A percentile compares a stretch with the other conserved stretches of the same genome.
Evolutionary conservation across 257 asterid species (phyloP).

Genomic region (Verbascum thapsus): DNA sequence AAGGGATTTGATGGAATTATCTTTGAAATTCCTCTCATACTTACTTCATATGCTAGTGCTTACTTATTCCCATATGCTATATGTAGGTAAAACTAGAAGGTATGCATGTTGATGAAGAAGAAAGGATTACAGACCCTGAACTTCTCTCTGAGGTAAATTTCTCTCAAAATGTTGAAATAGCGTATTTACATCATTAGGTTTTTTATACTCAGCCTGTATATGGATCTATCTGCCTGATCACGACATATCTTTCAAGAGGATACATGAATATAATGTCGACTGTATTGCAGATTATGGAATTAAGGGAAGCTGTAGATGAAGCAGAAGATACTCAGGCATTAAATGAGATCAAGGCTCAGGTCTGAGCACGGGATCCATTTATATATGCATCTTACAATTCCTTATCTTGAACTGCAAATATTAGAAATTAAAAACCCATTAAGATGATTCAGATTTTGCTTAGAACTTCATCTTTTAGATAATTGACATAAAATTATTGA

Average conservation of each 20-base stretch:
- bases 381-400: background rate
- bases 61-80: slow-evolving; percentile 3
- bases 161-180: background rate
- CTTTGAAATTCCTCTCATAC: background rate
- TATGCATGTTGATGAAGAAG: slow-evolving; percentile 73
- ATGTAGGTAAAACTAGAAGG: slow-evolving; percentile 77
- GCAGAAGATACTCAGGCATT: slow-evolving; percentile 58
- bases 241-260: slow-evolving; percentile 9
- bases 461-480: background rate
- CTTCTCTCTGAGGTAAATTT: slow-evolving; percentile 78
- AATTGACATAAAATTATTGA: background rate
- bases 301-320: slow-evolving; percentile 91
- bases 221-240: background rate
- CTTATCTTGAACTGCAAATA: background rate
- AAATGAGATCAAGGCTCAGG: slow-evolving; percentile 73
- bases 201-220: background rate
- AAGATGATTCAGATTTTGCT: background rate
- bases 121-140: slow-evolving; percentile 73
- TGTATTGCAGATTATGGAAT: slow-evolving; percentile 73
- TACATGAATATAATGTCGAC: slow-evolving; percentile 10
- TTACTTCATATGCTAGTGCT: background rate
- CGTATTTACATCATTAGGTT: background rate
- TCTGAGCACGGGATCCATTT: slow-evolving; percentile 28
- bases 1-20: slow-evolving; percentile 11
- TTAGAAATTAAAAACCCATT: background rate